phyloP scores from a whole-genome alignment of 2,329 filamentous ascomycete species.

The Claviceps sorghi region DNA sequence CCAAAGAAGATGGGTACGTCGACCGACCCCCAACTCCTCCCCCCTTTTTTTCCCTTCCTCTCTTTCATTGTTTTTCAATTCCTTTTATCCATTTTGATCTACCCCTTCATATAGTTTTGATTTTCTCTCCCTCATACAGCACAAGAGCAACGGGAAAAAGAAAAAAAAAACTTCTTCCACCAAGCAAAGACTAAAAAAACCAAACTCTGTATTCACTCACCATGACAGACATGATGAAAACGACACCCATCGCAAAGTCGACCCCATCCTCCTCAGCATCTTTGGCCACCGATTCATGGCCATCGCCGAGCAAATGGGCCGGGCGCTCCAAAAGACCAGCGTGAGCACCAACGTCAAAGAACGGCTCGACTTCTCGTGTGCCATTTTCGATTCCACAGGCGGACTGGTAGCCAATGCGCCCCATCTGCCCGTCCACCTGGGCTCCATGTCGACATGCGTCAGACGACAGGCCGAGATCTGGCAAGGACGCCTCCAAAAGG shows the following conservation, averaged over 20 bases:
- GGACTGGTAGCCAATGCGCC: slow-evolving; percentile 67
- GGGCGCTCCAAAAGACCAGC: slow-evolving; percentile 65
- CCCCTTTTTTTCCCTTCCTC: no score
- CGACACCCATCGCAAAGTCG: slow-evolving; percentile 28
- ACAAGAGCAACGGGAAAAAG: background rate
- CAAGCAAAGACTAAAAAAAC: no score
- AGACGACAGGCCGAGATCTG: slow-evolving; percentile 65
- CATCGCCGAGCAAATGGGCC: slow-evolving; percentile 73
- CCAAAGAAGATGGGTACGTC: slow-evolving; percentile 16
- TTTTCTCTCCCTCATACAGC: background rate
- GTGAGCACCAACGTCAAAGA: slow-evolving; percentile 75
- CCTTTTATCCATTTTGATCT: background rate
- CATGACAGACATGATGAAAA: slow-evolving; percentile 7
- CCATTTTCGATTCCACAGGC: slow-evolving; percentile 61
- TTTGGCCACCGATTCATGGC: slow-evolving; percentile 78
- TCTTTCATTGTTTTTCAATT: background rate
- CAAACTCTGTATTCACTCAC: background rate
- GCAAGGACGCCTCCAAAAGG: slow-evolving; percentile 60
- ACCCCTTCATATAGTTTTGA: background rate
- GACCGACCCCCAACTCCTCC: background rate
- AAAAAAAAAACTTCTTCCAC: no score
- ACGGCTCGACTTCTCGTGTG: slow-evolving; percentile 68
- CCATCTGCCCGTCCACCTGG: slow-evolving; percentile 66
- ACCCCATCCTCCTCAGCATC: slow-evolving; percentile 66
- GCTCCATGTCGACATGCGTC: slow-evolving; percentile 72